Conservation (phyloP, 495 filamentous ascomycete genomes). For the Staphylotrichum tortipilum region DNA sequence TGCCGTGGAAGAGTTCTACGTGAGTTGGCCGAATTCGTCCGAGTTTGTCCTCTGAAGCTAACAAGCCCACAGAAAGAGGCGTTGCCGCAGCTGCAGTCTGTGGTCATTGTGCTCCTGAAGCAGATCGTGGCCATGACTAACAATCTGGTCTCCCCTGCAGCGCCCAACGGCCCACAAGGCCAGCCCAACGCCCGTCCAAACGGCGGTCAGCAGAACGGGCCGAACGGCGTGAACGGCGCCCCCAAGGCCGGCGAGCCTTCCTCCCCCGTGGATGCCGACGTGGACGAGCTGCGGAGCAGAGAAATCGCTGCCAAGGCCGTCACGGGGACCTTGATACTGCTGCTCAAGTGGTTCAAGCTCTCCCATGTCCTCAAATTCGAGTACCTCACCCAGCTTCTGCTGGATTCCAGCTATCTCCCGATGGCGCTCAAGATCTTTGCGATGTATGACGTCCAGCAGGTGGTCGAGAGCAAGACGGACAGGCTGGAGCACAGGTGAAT, state of each 20-base stretch:
- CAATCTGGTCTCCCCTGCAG: constrained; percentile 34
- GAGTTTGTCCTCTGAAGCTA: constrained; percentile 17
- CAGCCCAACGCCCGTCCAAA: constrained; percentile 25
- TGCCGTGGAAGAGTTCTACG: constrained; percentile 75
- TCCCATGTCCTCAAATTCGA: constrained; percentile 94
- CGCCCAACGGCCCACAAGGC: constrained; percentile 24
- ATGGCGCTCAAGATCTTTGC: constrained; percentile 87
- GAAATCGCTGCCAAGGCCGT: constrained; percentile 89
- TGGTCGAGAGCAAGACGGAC: constrained; percentile 78
- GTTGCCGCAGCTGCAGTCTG: constrained; percentile 78
- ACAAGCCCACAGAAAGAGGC: constrained; percentile 50
- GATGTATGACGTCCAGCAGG: constrained; percentile 80
- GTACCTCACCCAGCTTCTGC: constrained; percentile 83
- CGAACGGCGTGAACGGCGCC: constrained; percentile 22
- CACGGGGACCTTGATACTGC: constrained; percentile 69
- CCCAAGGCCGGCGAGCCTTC: constrained; percentile 30
- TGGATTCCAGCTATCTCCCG: constrained; percentile 91
- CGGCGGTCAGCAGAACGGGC: constrained; percentile 25
- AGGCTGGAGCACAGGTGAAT: constrained; percentile 68
- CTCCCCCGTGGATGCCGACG: constrained; percentile 52
- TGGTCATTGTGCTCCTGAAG: constrained; percentile 90
- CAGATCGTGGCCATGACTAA: constrained; percentile 76
- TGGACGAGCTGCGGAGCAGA: constrained; percentile 67
- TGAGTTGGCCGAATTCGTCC: constrained; percentile 35
- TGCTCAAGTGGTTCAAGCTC: constrained; percentile 94